These are phyloP conservation scores for Boletellus ananas DNA, from an alignment of 768 basidiomycete species.

Conservation along the genomic window DNA sequence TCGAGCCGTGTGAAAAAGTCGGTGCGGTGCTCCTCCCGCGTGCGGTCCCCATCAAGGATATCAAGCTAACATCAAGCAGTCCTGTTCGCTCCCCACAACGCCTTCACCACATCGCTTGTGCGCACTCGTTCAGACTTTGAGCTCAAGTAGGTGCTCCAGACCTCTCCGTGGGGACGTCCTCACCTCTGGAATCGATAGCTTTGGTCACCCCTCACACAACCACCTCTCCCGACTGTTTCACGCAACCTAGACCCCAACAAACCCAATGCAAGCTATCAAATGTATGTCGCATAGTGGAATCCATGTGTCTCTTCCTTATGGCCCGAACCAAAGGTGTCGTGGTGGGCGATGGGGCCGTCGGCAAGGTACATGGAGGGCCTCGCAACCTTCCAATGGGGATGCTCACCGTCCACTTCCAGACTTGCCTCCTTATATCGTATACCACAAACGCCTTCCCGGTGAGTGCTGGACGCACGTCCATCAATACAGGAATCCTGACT, in stretches of 20 bases:
- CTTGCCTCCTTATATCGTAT: slow-evolving; percentile 98
- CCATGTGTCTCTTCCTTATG: slow-evolving; percentile 29
- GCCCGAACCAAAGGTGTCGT: slow-evolving; percentile 71
- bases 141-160: slow-evolving; percentile 4
- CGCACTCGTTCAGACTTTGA: not conserved
- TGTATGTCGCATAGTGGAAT: slow-evolving; percentile 46
- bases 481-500: slow-evolving; percentile 16
- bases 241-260: slow-evolving; percentile 15
- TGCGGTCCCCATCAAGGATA: slow-evolving; percentile 26
- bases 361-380: slow-evolving; percentile 63
- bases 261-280: slow-evolving; percentile 85
- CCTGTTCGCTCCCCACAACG: slow-evolving; percentile 13
- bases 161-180: slow-evolving; percentile 4
- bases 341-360: slow-evolving; percentile 97
- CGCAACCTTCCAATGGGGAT: not conserved
- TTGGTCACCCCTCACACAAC: slow-evolving; percentile 16
- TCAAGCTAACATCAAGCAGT: slow-evolving; percentile 25
- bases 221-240: slow-evolving; percentile 6
- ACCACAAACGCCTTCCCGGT: slow-evolving; percentile 98
- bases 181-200: slow-evolving; percentile 11
- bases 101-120: not conserved
- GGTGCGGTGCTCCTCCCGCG: slow-evolving; percentile 16
- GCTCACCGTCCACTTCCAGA: slow-evolving; percentile 47
- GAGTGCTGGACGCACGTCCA: slow-evolving; percentile 33
- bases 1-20: slow-evolving; percentile 23